phyloP scores from a whole-genome alignment of 2,329 filamentous ascomycete species.

The Apiospora hydei region DNA sequence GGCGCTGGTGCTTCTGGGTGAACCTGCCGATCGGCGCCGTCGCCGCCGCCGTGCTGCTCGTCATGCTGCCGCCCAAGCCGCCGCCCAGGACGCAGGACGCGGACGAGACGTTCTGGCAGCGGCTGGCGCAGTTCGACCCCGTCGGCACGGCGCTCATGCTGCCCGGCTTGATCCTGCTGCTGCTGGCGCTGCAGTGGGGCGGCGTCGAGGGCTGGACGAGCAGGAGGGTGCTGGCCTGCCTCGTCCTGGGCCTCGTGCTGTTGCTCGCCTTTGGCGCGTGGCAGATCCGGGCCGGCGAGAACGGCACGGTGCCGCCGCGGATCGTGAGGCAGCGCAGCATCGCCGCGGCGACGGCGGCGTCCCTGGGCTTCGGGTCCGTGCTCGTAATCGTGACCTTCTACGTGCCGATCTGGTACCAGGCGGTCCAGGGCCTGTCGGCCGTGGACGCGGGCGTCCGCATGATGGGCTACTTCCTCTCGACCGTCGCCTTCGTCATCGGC shows the following conservation, averaged over 20 bases:
- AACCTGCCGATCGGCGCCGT: conserved; percentile 61
- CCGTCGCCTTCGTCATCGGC: conserved; percentile 50
- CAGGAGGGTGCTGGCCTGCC: not conserved
- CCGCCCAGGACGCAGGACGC: not conserved
- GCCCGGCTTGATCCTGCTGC: not conserved
- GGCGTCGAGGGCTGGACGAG: not conserved
- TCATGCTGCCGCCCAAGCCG: not conserved
- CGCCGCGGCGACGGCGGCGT: not conserved
- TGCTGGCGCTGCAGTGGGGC: conserved; percentile 5
- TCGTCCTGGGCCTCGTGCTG: not conserved
- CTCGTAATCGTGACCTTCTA: conserved; percentile 43
- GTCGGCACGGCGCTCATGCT: not conserved
- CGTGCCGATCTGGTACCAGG: conserved; percentile 60
- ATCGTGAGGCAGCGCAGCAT: conserved; percentile 7
- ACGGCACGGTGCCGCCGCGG: not conserved
- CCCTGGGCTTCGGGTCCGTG: not conserved
- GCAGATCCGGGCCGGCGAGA: not conserved
- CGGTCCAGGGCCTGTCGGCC: conserved; percentile 49
- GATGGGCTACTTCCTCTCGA: conserved; percentile 50
- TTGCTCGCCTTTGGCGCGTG: not conserved
- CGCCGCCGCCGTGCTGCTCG: conserved; percentile 51
- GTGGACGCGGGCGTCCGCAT: conserved; percentile 51
- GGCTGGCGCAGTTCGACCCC: not conserved
- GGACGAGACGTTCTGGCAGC: not conserved
- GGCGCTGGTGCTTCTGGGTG: conserved; percentile 76